Conservation (phyloP, 2,329 filamentous ascomycete genomes). For the Xylariaceae sp. region DNA sequence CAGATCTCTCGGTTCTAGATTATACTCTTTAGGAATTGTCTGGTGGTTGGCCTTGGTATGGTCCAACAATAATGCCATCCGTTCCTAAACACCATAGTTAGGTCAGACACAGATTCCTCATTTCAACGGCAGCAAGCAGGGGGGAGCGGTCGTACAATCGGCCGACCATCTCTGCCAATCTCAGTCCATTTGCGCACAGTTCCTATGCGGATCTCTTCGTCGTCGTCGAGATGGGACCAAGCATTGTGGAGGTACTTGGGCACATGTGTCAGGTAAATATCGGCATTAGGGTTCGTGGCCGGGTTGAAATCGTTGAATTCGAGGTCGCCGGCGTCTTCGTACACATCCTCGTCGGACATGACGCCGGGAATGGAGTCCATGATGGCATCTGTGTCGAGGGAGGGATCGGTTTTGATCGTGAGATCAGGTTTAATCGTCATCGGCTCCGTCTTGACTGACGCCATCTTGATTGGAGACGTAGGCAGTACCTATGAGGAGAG, state of each 20-base stretch:
- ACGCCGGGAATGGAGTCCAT: conserved; percentile 38
- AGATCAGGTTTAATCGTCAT: conserved; percentile 29
- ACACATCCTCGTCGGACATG: conserved; percentile 61
- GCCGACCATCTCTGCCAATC: conserved; percentile 44
- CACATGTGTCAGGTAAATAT: conserved; percentile 68
- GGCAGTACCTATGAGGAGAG: neutral
- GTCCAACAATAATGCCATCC: conserved; percentile 62
- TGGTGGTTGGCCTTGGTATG: conserved; percentile 61
- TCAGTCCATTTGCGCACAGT: conserved; percentile 60
- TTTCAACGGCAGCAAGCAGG: neutral
- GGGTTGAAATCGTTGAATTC: conserved; percentile 47
- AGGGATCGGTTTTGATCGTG: conserved; percentile 29
- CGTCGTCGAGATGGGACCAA: conserved; percentile 70
- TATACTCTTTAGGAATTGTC: conserved; percentile 80
- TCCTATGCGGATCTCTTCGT: conserved; percentile 76
- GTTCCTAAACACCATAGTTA: conserved; percentile 29
- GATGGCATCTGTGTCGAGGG: conserved; percentile 31
- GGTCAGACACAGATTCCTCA: conserved; percentile 20
- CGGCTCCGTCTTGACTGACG: conserved; percentile 27
- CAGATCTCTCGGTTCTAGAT: conserved; percentile 60
- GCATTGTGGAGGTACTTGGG: conserved; percentile 76
- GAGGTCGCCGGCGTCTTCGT: conserved; percentile 53
- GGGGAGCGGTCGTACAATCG: conserved; percentile 21
- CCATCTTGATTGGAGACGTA: conserved; percentile 17
- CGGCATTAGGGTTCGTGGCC: conserved; percentile 36